Percentiles rank a stretch among this genome's conserved stretches.
Evolutionary conservation across 2,329 filamentous ascomycete species (phyloP).

Genomic region (Pseudonectria foliicola): DNA sequence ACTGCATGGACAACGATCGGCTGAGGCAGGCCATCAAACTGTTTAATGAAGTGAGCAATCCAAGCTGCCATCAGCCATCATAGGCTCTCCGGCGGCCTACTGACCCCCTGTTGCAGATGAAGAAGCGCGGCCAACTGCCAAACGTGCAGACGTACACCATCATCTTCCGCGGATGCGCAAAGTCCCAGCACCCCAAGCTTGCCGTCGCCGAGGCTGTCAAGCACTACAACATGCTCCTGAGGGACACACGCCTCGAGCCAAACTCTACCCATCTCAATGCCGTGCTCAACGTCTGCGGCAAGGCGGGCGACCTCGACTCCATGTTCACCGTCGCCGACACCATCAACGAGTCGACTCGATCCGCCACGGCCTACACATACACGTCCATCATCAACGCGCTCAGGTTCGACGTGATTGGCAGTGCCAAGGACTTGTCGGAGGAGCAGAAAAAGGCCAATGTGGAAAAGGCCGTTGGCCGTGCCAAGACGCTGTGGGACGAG

Average conservation of each 20-base stretch:
- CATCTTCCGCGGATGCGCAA: conserved; percentile 67
- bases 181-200: conserved; percentile 48
- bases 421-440: conserved; percentile 18
- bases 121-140: conserved; percentile 77
- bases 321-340: conserved; percentile 71
- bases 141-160: conserved; percentile 79
- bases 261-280: conserved; percentile 84
- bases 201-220: conserved; percentile 63
- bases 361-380: conserved; percentile 67
- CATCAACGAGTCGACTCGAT: conserved; percentile 55
- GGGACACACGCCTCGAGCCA: conserved; percentile 56
- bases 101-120: conserved; percentile 59
- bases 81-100: background rate
- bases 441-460: conserved; percentile 28
- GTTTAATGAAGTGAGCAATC: conserved; percentile 69
- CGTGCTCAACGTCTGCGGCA: conserved; percentile 72
- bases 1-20: conserved; percentile 55
- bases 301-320: conserved; percentile 67
- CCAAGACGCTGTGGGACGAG: conserved; percentile 73
- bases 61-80: no score
- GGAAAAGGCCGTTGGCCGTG: conserved; percentile 53
- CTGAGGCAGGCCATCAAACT: conserved; percentile 64
- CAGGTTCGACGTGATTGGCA: conserved; percentile 30
- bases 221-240: conserved; percentile 69
- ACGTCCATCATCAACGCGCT: conserved; percentile 78